These are phyloP conservation scores for Arachnomyces sp. DNA, from an alignment of 2,329 filamentous ascomycete genomes.

Conservation along the genomic window DNA sequence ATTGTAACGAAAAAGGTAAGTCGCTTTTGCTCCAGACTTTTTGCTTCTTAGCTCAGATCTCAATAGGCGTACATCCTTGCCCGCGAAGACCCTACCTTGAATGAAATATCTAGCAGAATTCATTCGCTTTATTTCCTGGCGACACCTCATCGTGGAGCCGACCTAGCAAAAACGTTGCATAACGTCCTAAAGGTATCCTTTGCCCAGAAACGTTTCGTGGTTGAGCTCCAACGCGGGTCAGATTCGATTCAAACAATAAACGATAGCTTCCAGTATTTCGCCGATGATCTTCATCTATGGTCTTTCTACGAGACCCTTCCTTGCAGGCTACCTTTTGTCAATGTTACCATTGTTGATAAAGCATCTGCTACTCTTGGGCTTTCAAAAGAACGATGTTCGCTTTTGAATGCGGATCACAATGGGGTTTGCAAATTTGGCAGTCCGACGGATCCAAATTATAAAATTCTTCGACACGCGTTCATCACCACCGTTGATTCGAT, in stretches of 20 bases:
- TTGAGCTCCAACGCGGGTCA: conserved; percentile 8
- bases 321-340: conserved; percentile 17
- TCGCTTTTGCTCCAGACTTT: background rate
- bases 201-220: conserved; percentile 3
- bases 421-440: conserved; percentile 30
- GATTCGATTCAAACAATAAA: conserved; percentile 22
- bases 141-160: conserved; percentile 20
- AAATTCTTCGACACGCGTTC: conserved; percentile 25
- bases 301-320: conserved; percentile 31
- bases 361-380: conserved; percentile 27
- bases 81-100: conserved; percentile 10
- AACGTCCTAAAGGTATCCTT: conserved; percentile 24
- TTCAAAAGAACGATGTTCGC: conserved; percentile 19
- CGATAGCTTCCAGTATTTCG: conserved; percentile 27
- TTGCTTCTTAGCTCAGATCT: background rate
- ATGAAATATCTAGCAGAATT: conserved; percentile 10
- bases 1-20: conserved; percentile 24
- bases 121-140: conserved; percentile 18
- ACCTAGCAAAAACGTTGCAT: conserved; percentile 12
- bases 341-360: conserved; percentile 24
- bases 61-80: conserved; percentile 29
- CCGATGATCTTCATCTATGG: conserved; percentile 21
- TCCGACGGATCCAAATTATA: conserved; percentile 25
- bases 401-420: conserved; percentile 30
- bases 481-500: conserved; percentile 21